Conservation (phyloP, 2,329 filamentous ascomycete species). For the Lojkania enalia region DNA sequence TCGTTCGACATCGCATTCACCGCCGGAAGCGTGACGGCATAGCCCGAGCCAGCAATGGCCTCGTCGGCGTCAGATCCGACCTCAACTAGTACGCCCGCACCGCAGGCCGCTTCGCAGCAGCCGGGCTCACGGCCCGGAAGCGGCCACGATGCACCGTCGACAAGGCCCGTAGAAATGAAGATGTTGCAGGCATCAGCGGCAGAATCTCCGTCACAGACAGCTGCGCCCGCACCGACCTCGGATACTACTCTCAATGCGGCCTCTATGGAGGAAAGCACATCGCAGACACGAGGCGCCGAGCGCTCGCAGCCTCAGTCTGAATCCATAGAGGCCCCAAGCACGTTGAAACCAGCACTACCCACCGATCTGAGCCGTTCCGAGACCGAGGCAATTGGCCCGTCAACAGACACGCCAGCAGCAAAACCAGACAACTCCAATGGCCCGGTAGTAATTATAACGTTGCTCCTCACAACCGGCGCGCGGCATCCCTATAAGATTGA, state of each 20-base stretch:
- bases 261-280: conserved; percentile 9
- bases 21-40: conserved; percentile 7
- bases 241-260: conserved; percentile 21
- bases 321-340: conserved; percentile 14
- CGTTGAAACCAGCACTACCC: conserved; percentile 27
- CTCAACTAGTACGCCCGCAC: conserved; percentile 19
- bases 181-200: conserved; percentile 29
- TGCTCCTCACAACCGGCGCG: conserved; percentile 79
- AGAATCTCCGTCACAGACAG: conserved; percentile 18
- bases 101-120: conserved; percentile 19
- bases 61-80: conserved; percentile 32
- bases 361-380: conserved; percentile 42
- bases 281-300: conserved; percentile 15
- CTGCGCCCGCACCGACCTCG: conserved; percentile 14
- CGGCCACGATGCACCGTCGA: conserved; percentile 24
- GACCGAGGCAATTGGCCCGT: conserved; percentile 53
- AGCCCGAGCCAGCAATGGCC: conserved; percentile 34
- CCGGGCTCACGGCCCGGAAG: conserved; percentile 28
- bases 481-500: conserved; percentile 90
- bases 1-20: conserved; percentile 1
- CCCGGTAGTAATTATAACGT: conserved; percentile 70
- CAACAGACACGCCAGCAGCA: conserved; percentile 47
- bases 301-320: conserved; percentile 17
- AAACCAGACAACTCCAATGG: conserved; percentile 45
- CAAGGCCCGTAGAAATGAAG: conserved; percentile 42